phyloP scores from a whole-genome alignment of 2,329 filamentous ascomycete species.

The Verruconis gallopava region DNA sequence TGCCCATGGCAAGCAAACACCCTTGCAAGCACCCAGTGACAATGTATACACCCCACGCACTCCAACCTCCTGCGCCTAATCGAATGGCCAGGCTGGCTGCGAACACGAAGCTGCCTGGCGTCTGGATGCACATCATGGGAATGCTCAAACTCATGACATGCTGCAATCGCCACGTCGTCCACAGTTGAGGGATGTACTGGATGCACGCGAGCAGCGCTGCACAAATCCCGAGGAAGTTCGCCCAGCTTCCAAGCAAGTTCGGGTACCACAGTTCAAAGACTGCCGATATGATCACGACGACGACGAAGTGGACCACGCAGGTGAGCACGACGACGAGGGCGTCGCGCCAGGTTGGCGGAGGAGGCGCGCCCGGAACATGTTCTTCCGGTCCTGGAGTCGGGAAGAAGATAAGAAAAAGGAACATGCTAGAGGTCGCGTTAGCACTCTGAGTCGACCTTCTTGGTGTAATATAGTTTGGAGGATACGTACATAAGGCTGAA shows the following conservation, averaged over 20 bases:
- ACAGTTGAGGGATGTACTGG: conserved; percentile 93
- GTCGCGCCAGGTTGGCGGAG: conserved; percentile 53
- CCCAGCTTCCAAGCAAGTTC: conserved; percentile 59
- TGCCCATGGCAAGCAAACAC: conserved; percentile 62
- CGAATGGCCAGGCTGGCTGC: conserved; percentile 70
- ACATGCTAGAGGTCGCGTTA: conserved; percentile 43
- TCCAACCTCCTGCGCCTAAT: conserved; percentile 77
- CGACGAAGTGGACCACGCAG: conserved; percentile 64
- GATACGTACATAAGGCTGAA: conserved; percentile 73
- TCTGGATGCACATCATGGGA: conserved; percentile 97
- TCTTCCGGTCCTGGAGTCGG: conserved; percentile 31
- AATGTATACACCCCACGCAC: conserved; percentile 85
- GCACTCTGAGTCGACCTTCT: background rate
- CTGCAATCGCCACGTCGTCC: conserved; percentile 74
- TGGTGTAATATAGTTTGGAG: background rate
- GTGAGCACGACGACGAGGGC: conserved; percentile 61
- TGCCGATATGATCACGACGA: conserved; percentile 50
- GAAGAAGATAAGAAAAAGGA: conserved; percentile 93
- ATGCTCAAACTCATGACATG: conserved; percentile 87
- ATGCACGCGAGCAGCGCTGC: conserved; percentile 67
- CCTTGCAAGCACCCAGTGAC: conserved; percentile 81
- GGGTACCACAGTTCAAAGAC: conserved; percentile 54
- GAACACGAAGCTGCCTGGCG: conserved; percentile 82
- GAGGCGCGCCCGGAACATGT: conserved; percentile 18
- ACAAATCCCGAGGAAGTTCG: conserved; percentile 70